Conservation (phyloP, 805 yeast species). For the Candida bentonensis region DNA sequence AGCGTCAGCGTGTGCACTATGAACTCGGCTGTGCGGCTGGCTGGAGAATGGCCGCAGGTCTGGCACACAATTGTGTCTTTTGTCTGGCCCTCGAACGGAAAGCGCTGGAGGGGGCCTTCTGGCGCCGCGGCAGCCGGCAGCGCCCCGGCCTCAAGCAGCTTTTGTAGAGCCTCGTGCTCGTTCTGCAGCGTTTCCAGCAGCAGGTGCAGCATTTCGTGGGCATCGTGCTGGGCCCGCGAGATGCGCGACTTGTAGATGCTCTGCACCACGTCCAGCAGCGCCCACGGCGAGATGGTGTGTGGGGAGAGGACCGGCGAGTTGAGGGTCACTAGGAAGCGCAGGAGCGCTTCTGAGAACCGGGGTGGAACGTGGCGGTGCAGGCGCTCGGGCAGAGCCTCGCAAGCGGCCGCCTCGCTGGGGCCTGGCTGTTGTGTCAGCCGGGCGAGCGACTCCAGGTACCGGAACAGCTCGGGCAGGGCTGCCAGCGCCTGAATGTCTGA, state of each 20-base stretch:
- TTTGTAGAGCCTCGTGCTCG: slow-evolving; percentile 31
- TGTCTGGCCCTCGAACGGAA: slow-evolving; percentile 61
- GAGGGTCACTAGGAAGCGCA: slow-evolving; percentile 23
- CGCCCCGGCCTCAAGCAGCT: slow-evolving; percentile 2
- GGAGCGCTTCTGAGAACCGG: slow-evolving; percentile 13
- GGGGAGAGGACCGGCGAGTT: slow-evolving; percentile 47
- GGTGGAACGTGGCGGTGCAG: slow-evolving; percentile 5
- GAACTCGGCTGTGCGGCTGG: slow-evolving; percentile 44
- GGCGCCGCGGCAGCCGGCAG: slow-evolving; percentile 26
- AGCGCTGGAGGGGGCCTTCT: no score
- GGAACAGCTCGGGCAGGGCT: slow-evolving; percentile 12
- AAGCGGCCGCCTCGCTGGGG: slow-evolving; percentile 3
- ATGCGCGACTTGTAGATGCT: slow-evolving; percentile 56
- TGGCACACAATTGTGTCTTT: slow-evolving; percentile 59
- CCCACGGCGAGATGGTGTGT: slow-evolving; percentile 60
- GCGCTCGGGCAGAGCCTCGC: slow-evolving; percentile 8
- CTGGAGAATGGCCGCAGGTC: slow-evolving; percentile 48
- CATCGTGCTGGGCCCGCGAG: slow-evolving; percentile 80
- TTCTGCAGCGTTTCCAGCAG: slow-evolving; percentile 63
- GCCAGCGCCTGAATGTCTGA: slow-evolving; percentile 57
- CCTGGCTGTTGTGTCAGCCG: background rate
- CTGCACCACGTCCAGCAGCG: slow-evolving; percentile 61
- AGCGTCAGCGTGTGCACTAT: slow-evolving; percentile 61
- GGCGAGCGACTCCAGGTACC: slow-evolving; percentile 12
- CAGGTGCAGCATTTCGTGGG: slow-evolving; percentile 80